A percentile compares a stretch with the other conserved stretches of the same genome.
Evolutionary conservation across 2,329 filamentous ascomycete species (phyloP).

Genomic region (Aureobasidium sp.): DNA sequence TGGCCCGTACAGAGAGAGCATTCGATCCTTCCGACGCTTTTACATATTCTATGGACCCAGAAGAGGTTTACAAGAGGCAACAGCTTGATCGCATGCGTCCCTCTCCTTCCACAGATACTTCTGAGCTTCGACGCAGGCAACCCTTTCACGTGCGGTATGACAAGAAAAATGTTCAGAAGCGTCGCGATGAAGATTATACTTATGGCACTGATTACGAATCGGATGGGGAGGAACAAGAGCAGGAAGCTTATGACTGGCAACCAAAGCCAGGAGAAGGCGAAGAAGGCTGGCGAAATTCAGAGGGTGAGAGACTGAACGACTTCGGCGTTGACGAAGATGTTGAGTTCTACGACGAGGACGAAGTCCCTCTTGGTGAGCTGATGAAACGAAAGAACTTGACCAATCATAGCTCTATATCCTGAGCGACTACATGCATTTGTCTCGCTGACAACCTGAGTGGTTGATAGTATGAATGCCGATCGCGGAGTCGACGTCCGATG

Average conservation of each 20-base stretch:
- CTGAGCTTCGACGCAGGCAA: conserved; percentile 32
- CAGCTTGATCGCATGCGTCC: conserved; percentile 43
- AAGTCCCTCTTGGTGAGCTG: conserved; percentile 64
- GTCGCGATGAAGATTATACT: conserved; percentile 19
- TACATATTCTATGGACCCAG: conserved; percentile 37
- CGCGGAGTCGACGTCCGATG: conserved; percentile 1
- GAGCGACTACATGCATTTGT: background rate
- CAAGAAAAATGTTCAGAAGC: conserved; percentile 12
- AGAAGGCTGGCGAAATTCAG: conserved; percentile 64
- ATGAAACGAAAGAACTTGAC: conserved; percentile 46
- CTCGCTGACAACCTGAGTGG: background rate
- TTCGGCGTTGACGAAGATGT: conserved; percentile 74
- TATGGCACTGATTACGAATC: conserved; percentile 31
- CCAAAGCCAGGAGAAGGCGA: conserved; percentile 37
- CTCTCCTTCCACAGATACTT: conserved; percentile 23
- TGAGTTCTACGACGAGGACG: conserved; percentile 60
- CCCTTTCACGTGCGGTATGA: conserved; percentile 39
- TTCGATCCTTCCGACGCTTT: conserved; percentile 27
- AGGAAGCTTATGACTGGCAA: conserved; percentile 23
- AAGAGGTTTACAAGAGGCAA: conserved; percentile 50
- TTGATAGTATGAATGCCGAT: background rate
- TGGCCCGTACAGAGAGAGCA: conserved; percentile 18
- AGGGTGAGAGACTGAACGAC: conserved; percentile 67
- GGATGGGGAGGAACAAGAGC: conserved; percentile 36
- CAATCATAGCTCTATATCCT: background rate